Conservation (phyloP, 2,329 filamentous ascomycete species). For the Coniella vitis region DNA sequence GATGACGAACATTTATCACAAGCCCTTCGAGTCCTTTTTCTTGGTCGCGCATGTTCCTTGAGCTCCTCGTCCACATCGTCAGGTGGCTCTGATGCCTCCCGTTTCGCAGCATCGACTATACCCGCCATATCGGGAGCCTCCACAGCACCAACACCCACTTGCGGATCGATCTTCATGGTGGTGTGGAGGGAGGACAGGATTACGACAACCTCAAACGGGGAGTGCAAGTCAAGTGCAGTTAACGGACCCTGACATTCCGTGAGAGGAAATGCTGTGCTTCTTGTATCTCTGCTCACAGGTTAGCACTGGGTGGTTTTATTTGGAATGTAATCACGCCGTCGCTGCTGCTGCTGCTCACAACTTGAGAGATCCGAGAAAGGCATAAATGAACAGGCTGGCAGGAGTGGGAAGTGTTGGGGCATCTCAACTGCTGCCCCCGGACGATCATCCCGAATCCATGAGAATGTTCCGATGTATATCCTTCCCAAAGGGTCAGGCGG, state of each 20-base stretch:
- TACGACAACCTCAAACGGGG: neutral
- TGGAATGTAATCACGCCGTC: too few species aligned
- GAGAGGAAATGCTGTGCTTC: too few species aligned
- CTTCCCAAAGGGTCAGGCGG: too few species aligned
- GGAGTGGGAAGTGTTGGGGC: too few species aligned
- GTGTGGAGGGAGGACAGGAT: neutral
- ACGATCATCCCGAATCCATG: neutral
- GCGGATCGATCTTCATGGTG: neutral
- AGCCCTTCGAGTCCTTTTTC: constrained; percentile 25
- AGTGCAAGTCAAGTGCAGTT: too few species aligned
- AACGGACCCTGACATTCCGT: too few species aligned
- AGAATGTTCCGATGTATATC: neutral
- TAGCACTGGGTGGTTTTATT: too few species aligned
- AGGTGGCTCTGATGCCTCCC: neutral
- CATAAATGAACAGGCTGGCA: neutral
- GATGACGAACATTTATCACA: constrained; percentile 33
- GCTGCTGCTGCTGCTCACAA: too few species aligned
- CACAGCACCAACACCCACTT: neutral
- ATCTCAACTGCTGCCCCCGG: neutral
- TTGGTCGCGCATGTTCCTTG: constrained; percentile 24
- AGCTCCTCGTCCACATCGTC: constrained; percentile 19
- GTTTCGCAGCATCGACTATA: constrained; percentile 2
- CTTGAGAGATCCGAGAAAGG: neutral
- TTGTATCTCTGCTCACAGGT: too few species aligned
- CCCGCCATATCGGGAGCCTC: constrained; percentile 2